Evolutionary conservation across 805 yeast genomes (phyloP).

Genomic region (Jamesozyma spencerorum): DNA sequence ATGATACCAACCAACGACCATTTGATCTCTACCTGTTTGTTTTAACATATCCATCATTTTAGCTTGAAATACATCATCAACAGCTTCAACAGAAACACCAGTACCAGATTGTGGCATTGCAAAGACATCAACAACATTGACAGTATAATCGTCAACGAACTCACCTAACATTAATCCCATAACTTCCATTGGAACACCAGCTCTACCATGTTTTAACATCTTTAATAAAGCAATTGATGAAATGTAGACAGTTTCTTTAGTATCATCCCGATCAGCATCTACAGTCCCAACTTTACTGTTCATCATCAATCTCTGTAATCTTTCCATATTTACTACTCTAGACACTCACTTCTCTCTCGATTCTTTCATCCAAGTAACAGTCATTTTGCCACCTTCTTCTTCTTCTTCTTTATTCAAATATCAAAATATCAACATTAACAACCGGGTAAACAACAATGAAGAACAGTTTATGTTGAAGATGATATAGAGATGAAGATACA

Average conservation of each 20-base stretch:
- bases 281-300: slow-evolving; percentile 35
- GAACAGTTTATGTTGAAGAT: too few relatives aligned
- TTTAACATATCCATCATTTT: slow-evolving; percentile 99
- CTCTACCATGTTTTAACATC: slow-evolving; percentile 96
- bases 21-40: slow-evolving; percentile 98
- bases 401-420: too few relatives aligned
- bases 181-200: slow-evolving; percentile 78
- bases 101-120: slow-evolving; percentile 99
- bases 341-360: neutral
- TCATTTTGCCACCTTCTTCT: neutral
- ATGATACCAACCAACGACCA: slow-evolving; percentile 99
- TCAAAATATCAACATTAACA: too few relatives aligned
- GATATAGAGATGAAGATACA: too few relatives aligned
- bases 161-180: slow-evolving; percentile 99
- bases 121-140: slow-evolving; percentile 94
- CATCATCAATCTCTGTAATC: slow-evolving; percentile 36
- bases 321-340: slow-evolving; percentile 26
- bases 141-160: slow-evolving; percentile 93
- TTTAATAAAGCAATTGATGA: slow-evolving; percentile 90
- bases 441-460: too few relatives aligned
- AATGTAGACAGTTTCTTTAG: slow-evolving; percentile 91
- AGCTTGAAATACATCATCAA: slow-evolving; percentile 97
- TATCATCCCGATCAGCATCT: slow-evolving; percentile 83
- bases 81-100: slow-evolving; percentile 98
- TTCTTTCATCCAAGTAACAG: too few relatives aligned